phyloP scores from a whole-genome alignment of 2,329 filamentous ascomycete species.

The Aureobasidium uvarum region DNA sequence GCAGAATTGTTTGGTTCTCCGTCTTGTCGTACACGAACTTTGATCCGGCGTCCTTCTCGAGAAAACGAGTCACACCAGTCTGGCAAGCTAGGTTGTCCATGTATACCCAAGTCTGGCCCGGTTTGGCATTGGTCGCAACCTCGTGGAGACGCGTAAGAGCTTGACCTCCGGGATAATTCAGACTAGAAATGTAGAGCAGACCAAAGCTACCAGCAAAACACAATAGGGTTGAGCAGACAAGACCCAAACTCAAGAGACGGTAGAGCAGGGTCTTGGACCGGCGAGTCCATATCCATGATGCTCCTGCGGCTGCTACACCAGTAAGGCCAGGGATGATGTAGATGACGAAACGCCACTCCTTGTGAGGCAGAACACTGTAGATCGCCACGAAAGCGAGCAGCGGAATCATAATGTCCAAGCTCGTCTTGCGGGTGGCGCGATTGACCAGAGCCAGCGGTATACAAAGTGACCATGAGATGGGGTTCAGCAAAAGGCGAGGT shows the following conservation, averaged over 20 bases:
- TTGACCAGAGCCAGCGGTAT: constrained; percentile 55
- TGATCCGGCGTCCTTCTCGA: constrained; percentile 43
- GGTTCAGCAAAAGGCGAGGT: constrained; percentile 81
- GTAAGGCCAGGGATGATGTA: constrained; percentile 82
- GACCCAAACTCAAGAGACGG: constrained; percentile 52
- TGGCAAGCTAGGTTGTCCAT: constrained; percentile 63
- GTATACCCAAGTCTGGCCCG: constrained; percentile 44
- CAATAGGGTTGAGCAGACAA: constrained; percentile 60
- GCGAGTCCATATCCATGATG: constrained; percentile 62
- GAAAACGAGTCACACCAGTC: constrained; percentile 61
- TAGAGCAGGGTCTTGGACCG: constrained; percentile 61
- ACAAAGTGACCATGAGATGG: constrained; percentile 57
- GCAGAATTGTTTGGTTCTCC: constrained; percentile 48
- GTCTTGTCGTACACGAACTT: constrained; percentile 62
- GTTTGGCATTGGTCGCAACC: constrained; percentile 25
- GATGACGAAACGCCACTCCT: constrained; percentile 93
- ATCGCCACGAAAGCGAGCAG: constrained; percentile 69
- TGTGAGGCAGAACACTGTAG: constrained; percentile 90
- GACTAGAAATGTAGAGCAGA: constrained; percentile 74
- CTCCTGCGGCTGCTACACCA: constrained; percentile 69
- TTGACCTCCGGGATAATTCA: constrained; percentile 91
- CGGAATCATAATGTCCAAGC: constrained; percentile 61
- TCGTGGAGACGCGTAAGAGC: constrained; percentile 58
- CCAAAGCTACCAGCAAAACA: constrained; percentile 61
- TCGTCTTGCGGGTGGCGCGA: constrained; percentile 40